These are phyloP conservation scores for Suhomyces chickasaworum DNA, from an alignment of 1,139 yeast genomes.

Conservation along the genomic window DNA sequence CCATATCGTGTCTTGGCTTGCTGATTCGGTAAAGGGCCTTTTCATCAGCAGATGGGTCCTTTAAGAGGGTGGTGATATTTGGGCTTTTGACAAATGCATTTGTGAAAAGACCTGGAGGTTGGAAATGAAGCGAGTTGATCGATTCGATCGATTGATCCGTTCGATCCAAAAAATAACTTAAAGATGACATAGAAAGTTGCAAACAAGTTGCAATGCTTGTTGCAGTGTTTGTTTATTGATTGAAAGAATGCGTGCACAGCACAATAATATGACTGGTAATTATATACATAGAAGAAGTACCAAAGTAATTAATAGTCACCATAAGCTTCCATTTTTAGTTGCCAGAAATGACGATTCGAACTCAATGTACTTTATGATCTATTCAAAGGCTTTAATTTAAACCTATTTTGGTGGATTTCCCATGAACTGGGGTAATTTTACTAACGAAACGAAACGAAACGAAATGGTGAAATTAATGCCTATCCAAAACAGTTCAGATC, in stretches of 20 bases:
- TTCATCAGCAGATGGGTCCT: constrained; percentile 62
- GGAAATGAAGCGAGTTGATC: constrained; percentile 41
- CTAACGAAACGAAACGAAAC: no score
- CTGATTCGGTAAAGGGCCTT: constrained; percentile 48
- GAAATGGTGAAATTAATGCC: no score
- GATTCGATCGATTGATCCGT: constrained; percentile 24
- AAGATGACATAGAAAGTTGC: constrained; percentile 13
- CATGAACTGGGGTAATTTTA: no score
- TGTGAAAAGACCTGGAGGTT: constrained; percentile 62
- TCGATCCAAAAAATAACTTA: constrained; percentile 19
- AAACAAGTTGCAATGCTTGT: constrained; percentile 5
- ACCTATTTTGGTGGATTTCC: no score
- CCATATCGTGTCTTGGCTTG: constrained; percentile 12
- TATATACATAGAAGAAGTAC: no score
- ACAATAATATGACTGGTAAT: not conserved
- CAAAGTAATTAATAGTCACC: no score
- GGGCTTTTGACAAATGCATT: constrained; percentile 60
- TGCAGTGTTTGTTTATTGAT: constrained; percentile 5
- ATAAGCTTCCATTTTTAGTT: no score
- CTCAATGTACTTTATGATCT: no score
- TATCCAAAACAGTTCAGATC: no score
- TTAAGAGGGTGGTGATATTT: constrained; percentile 57
- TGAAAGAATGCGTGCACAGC: constrained; percentile 1
- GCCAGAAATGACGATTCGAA: no score
- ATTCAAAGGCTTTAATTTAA: no score